A percentile compares a stretch with the other conserved stretches of the same genome.
Evolutionary conservation across 2,329 filamentous ascomycete genomes (phyloP).

Genomic region (Ceratocystis colombiana): DNA sequence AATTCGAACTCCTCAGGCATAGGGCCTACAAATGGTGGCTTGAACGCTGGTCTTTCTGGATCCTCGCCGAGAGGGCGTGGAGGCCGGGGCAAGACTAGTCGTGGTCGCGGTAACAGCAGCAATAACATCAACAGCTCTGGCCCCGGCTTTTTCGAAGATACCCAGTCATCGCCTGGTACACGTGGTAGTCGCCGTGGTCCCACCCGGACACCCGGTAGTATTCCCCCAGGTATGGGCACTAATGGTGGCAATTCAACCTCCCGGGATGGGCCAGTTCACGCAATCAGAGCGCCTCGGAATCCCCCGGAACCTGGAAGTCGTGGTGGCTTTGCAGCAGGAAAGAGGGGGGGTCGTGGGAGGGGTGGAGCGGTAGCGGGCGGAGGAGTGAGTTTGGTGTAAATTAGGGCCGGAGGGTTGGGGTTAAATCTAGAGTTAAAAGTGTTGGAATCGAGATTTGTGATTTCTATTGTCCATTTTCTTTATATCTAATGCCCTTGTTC

Average conservation of each 20-base stretch:
- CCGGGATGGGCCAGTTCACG: slow-evolving; percentile 56
- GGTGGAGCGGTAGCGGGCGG: slow-evolving; percentile 8
- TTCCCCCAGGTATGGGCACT: slow-evolving; percentile 28
- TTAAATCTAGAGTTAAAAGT: not conserved
- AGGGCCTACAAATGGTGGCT: not conserved
- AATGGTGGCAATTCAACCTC: slow-evolving; percentile 40
- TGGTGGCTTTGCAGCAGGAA: slow-evolving; percentile 54
- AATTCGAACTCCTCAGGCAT: no score
- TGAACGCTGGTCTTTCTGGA: not conserved
- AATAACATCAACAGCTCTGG: not conserved
- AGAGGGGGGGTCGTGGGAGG: slow-evolving; percentile 1
- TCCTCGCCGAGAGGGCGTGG: not conserved
- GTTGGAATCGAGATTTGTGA: not conserved
- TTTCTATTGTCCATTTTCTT: not conserved
- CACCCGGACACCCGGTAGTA: not conserved
- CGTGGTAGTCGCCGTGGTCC: slow-evolving; percentile 1
- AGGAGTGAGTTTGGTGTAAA: slow-evolving; percentile 18
- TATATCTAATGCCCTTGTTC: not conserved
- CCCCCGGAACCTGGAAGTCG: slow-evolving; percentile 62
- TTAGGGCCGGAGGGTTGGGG: not conserved
- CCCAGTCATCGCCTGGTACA: not conserved
- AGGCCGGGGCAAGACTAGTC: slow-evolving; percentile 38
- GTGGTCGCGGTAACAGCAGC: slow-evolving; percentile 33
- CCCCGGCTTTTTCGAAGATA: not conserved
- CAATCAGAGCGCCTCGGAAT: slow-evolving; percentile 64